Evolutionary conservation across 2,329 filamentous ascomycete species (phyloP).

Genomic region (Trichophyton verrucosum): DNA sequence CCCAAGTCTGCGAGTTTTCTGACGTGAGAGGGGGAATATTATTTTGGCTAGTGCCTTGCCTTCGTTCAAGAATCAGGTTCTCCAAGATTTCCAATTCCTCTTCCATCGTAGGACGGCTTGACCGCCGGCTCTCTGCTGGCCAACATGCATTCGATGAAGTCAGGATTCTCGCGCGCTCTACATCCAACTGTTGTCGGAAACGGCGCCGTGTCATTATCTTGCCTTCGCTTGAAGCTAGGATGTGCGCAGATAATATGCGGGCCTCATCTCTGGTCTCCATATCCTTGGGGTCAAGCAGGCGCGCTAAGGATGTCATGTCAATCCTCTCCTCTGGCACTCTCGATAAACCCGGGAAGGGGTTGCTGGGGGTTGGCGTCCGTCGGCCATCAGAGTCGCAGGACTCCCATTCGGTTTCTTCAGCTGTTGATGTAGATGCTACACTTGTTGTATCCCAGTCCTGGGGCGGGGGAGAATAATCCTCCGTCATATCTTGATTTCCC

Average conservation of each 20-base stretch:
- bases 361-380: constrained; percentile 61
- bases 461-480: constrained; percentile 54
- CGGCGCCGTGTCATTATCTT: constrained; percentile 69
- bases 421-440: constrained; percentile 50
- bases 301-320: constrained; percentile 57
- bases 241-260: constrained; percentile 64
- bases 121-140: constrained; percentile 3
- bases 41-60: constrained; percentile 23
- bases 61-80: constrained; percentile 44
- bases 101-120: constrained; percentile 30
- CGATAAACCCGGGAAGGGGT: constrained; percentile 33
- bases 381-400: constrained; percentile 39
- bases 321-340: constrained; percentile 48
- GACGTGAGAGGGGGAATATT: constrained; percentile 1
- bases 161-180: constrained; percentile 58
- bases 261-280: constrained; percentile 72
- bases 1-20: constrained; percentile 41
- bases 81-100: constrained; percentile 50
- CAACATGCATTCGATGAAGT: constrained; percentile 24
- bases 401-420: constrained; percentile 39
- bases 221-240: constrained; percentile 44
- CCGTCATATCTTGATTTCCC: constrained; percentile 68
- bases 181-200: constrained; percentile 56
- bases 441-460: constrained; percentile 69
- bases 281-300: constrained; percentile 67